These are phyloP conservation scores for Penicillium flavigenum DNA, from an alignment of 495 filamentous ascomycete genomes.

Conservation along the genomic window DNA sequence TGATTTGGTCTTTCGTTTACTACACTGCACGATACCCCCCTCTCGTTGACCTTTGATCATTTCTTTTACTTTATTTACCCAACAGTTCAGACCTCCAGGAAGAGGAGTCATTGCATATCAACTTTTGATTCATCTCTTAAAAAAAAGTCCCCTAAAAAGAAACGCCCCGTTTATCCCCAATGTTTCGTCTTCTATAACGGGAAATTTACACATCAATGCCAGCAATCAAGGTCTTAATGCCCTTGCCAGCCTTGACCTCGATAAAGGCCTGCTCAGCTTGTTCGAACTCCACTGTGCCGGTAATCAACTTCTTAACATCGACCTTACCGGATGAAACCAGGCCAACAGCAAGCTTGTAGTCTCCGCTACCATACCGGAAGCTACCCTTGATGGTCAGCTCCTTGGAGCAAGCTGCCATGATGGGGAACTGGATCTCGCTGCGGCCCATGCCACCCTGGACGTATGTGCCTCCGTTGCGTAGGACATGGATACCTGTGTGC, in stretches of 20 bases:
- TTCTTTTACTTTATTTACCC: constrained; percentile 11
- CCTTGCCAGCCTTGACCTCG: constrained; percentile 47
- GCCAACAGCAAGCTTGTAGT: constrained; percentile 55
- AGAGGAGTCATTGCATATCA: constrained; percentile 5
- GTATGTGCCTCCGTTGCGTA: constrained; percentile 55
- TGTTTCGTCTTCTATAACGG: background rate
- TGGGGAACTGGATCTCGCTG: constrained; percentile 55
- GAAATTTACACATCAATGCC: constrained; percentile 32
- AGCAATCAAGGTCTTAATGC: constrained; percentile 49
- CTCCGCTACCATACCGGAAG: constrained; percentile 55
- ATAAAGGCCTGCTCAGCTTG: constrained; percentile 53
- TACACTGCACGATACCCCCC: constrained; percentile 30
- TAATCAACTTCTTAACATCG: constrained; percentile 52
- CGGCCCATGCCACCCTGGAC: constrained; percentile 63
- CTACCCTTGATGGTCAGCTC: constrained; percentile 54
- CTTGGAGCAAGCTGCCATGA: constrained; percentile 55
- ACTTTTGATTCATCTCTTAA: constrained; percentile 10
- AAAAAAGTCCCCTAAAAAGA: background rate
- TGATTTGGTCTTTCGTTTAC: constrained; percentile 21
- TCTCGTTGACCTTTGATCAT: constrained; percentile 24
- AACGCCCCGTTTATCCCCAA: constrained; percentile 10
- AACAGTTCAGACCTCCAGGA: background rate
- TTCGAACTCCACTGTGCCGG: constrained; percentile 52
- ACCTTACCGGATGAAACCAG: constrained; percentile 53
- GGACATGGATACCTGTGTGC: constrained; percentile 52